Conservation (phyloP, 352 stramenopile genomes). For the Phytophthora melonis region DNA sequence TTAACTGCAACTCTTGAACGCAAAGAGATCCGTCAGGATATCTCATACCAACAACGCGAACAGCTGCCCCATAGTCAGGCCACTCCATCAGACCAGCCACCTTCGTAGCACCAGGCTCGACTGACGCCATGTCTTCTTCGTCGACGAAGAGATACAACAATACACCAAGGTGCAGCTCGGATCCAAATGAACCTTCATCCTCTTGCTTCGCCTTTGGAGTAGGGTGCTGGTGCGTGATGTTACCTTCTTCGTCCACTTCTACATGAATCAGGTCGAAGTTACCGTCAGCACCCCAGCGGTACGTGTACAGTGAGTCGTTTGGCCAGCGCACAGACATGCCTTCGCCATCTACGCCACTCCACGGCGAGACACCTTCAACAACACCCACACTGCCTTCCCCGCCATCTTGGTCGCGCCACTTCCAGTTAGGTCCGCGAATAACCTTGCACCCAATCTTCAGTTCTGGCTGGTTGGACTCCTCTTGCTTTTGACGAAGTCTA, state of each 20-base stretch:
- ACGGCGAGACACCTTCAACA: constrained; percentile 88
- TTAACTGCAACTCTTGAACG: constrained; percentile 85
- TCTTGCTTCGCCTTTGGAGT: constrained; percentile 78
- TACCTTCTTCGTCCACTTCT: constrained; percentile 82
- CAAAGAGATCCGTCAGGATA: constrained; percentile 68
- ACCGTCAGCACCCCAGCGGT: constrained; percentile 88
- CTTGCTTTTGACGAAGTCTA: constrained; percentile 54
- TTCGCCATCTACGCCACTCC: constrained; percentile 90
- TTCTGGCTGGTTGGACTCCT: constrained; percentile 59
- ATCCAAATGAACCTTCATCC: constrained; percentile 80
- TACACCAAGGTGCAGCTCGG: constrained; percentile 82
- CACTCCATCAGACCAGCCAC: constrained; percentile 79
- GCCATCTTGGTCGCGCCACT: constrained; percentile 91
- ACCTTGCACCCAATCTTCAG: constrained; percentile 88
- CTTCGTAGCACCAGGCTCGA: constrained; percentile 39
- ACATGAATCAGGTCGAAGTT: constrained; percentile 90
- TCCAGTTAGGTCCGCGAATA: constrained; percentile 91
- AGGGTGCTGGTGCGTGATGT: constrained; percentile 72
- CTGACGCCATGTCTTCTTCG: constrained; percentile 6
- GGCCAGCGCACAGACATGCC: constrained; percentile 91
- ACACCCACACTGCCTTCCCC: constrained; percentile 84
- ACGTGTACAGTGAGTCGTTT: constrained; percentile 90
- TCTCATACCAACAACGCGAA: constrained; percentile 68
- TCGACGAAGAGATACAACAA: constrained; percentile 72
- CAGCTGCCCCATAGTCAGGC: constrained; percentile 83